Base-by-base conservation (phyloP, 352 stramenopile species). In the Pythium aquatile region DNA sequence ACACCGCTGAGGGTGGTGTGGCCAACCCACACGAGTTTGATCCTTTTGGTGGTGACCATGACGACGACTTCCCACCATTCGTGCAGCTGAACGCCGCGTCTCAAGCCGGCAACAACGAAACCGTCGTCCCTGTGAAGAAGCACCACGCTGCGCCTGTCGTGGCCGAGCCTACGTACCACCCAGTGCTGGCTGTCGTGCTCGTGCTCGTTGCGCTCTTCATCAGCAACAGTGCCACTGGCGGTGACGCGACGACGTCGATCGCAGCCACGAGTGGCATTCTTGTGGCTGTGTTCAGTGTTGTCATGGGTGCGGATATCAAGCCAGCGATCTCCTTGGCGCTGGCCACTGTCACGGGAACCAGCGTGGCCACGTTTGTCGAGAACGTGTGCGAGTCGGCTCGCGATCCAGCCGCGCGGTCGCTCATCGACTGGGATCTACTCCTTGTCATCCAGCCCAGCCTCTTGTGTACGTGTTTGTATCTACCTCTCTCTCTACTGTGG, bases 391-490 rank as follows among this genome's bases (percentile, higher is more conserved):
- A 61, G 3, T 55, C 29, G n/a, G 64, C 57, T 8, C 49, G 57
- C 1, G 63, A 65, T 16, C 28, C 46, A 5, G 16, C 48, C 2
- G 57, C 39, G 52, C 40, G 46, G 8, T 49, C 57, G 10, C 52
- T 65, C 20, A 70, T 70, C 44, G 64, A 70, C 57, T 70, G 56
- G 56, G 64, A 70, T n/a, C n/a, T 70, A 2, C 58, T 70, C 13
- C 58, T 70, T 16, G 28, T 65, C 13, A n/a, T 70, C 4, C 56
- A 70, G 44, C 64, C 64, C 17, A 55, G 47, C 14, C 57, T 70
- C 24, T 37, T 66, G 58, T 37, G 64, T 70, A 63, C 29, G 56
- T 61, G 6, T 20, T 10, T 17, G 11, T 16, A 13, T 26, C 28
- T 29, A 29, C 53, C 20, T 46, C 11, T 16, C 8, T 10, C 2